Base-by-base conservation (phyloP, 139 green algal genomes). In the Microglena sp. region DNA sequence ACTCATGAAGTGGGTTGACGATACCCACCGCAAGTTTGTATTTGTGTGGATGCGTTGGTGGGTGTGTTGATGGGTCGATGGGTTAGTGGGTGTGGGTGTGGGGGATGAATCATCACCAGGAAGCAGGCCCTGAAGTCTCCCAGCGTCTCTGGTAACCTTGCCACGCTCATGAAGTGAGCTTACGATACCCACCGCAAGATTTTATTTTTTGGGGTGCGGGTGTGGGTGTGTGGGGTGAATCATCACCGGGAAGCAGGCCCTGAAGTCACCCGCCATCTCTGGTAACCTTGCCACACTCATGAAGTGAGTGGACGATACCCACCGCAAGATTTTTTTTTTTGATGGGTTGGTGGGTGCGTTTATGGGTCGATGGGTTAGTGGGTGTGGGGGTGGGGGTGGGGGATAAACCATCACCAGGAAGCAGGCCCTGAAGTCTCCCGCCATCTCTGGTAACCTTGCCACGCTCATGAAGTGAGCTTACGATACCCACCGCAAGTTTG, bases 1-100 rank as follows among this genome's bases (percentile, higher is more conserved):
- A 50, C 71, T 71, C 55, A 92, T 95, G 87, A 55, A 40, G 34
- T 95, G 90, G 90, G 90, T 93, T 53, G 90, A 96, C 64, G 65
- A 64, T 8, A 66, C 60, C 22, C 66, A 82, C 35, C 69, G 44
- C 33, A 68, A 91, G 22, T 46, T 72, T 1, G 89, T 96, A 68
- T 74, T 90, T 50, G 40, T 50, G 40, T 50, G 40, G 40, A 24
- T 18, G 40, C 11, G 11, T 11, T 50, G 11, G 18, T 50, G 18
- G n/a, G 15, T 50, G 15, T 50, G 40, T 50, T 50, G 40, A 18
- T 11, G 40, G 18, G 40, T 18, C 40, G 18, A 24, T 11, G 40
- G 11, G 40, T 50, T 11, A 50, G 40, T 24, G 40, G 11, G 40
- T 50, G 40, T 50, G 40, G 11, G 40, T 50, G 40, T 50, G 40